These are phyloP conservation scores for Stagonosporopsis rhizophila DNA, from an alignment of 2,329 filamentous ascomycete genomes.

Conservation along the genomic window DNA sequence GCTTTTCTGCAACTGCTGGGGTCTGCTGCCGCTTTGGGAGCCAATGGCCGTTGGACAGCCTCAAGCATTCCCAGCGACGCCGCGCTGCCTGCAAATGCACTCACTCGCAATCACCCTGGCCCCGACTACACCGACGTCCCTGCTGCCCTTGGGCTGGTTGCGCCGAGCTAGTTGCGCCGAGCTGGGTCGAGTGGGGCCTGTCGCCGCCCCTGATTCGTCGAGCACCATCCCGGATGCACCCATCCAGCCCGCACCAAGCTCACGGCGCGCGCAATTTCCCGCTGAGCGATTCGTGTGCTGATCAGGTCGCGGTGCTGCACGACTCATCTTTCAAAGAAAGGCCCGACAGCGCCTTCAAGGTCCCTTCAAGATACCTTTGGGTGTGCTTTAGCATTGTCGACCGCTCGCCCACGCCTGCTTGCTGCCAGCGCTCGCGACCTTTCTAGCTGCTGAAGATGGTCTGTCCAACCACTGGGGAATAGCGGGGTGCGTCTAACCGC, in stretches of 20 bases:
- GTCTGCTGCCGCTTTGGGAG: constrained; percentile 8
- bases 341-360: not conserved
- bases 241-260: constrained; percentile 6
- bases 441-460: not conserved
- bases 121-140: no score
- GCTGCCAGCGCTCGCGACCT: no score
- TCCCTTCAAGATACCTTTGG: no score
- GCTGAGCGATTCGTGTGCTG: constrained; percentile 7
- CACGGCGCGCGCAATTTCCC: constrained; percentile 11
- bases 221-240: not conserved
- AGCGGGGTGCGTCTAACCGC: not conserved
- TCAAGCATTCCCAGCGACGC: constrained; percentile 1
- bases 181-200: constrained; percentile 1
- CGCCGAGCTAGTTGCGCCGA: constrained; percentile 2
- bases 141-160: constrained; percentile 8
- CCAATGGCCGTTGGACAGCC: constrained; percentile 13
- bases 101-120: constrained; percentile 4
- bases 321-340: not conserved
- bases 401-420: not conserved
- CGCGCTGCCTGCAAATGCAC: constrained; percentile 1
- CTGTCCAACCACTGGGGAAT: not conserved
- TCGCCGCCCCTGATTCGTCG: not conserved
- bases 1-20: constrained; percentile 7
- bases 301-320: not conserved
- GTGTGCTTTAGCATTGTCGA: not conserved